These are phyloP conservation scores for Ramularia endophylla DNA, from an alignment of 2,329 filamentous ascomycete genomes.

Conservation along the genomic window DNA sequence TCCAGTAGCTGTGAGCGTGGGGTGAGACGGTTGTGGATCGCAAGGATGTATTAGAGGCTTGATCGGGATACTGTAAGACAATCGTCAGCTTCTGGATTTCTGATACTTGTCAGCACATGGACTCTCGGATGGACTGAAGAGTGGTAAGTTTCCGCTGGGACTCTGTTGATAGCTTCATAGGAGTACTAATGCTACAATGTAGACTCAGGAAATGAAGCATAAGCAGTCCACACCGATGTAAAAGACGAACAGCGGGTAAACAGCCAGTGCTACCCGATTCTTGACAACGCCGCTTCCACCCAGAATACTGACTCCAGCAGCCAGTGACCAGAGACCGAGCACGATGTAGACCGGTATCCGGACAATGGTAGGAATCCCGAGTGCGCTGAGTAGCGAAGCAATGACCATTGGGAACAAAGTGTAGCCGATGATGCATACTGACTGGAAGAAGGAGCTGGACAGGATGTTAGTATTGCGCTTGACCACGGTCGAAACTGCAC, in stretches of 20 bases:
- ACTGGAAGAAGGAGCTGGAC: slow-evolving; percentile 89
- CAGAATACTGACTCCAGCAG: slow-evolving; percentile 91
- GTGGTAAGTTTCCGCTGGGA: too few relatives aligned
- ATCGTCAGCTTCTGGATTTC: too few relatives aligned
- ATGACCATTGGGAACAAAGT: slow-evolving; percentile 96
- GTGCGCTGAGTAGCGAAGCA: slow-evolving; percentile 78
- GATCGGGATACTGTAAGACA: too few relatives aligned
- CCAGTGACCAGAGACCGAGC: slow-evolving; percentile 85
- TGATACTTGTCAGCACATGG: too few relatives aligned
- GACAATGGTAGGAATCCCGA: slow-evolving; percentile 71
- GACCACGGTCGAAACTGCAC: slow-evolving; percentile 35
- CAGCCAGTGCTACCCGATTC: slow-evolving; percentile 87
- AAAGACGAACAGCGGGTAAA: slow-evolving; percentile 93
- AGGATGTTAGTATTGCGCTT: slow-evolving; percentile 25
- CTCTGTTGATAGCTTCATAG: too few relatives aligned
- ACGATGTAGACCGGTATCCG: slow-evolving; percentile 87
- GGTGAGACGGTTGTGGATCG: too few relatives aligned
- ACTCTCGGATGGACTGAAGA: too few relatives aligned
- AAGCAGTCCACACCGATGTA: slow-evolving; percentile 89
- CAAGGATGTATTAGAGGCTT: too few relatives aligned
- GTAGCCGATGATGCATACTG: slow-evolving; percentile 96
- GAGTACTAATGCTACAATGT: neutral
- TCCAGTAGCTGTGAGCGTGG: too few relatives aligned
- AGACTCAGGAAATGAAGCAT: slow-evolving; percentile 70
- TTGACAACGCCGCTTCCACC: slow-evolving; percentile 93